These are phyloP conservation scores for Lotus japonicus DNA, from an alignment of 306 rosid genomes.

Conservation along the genomic window DNA sequence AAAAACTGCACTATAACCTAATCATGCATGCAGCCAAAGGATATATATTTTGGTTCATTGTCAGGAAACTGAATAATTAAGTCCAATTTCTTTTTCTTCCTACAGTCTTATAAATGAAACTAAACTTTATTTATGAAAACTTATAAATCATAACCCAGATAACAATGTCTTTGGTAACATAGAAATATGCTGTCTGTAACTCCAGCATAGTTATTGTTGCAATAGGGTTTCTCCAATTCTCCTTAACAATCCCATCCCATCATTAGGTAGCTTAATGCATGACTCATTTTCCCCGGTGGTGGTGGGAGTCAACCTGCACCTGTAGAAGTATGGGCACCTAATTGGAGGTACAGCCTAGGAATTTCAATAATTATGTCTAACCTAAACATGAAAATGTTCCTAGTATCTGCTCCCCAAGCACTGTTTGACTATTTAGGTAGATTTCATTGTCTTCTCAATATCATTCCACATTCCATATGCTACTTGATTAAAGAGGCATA, in stretches of 20 bases:
- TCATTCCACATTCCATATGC: neutral
- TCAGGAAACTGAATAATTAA: neutral
- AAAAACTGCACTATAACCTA: neutral
- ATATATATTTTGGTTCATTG: slow-evolving; percentile 1
- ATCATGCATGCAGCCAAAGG: neutral
- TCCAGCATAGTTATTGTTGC: slow-evolving; percentile 2
- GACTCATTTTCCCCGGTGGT: neutral
- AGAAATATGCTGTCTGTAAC: slow-evolving; percentile 27
- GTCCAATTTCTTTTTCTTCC: too few species aligned
- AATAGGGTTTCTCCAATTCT: slow-evolving; percentile 23
- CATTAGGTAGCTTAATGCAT: slow-evolving; percentile 34
- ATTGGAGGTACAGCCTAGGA: slow-evolving; percentile 1
- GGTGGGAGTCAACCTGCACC: slow-evolving; percentile 1
- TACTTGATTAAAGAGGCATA: neutral
- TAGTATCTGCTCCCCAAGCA: too few species aligned
- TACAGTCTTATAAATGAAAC: too few species aligned
- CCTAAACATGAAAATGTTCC: too few species aligned
- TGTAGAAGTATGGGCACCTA: slow-evolving; percentile 17
- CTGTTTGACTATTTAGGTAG: too few species aligned
- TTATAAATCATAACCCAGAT: neutral
- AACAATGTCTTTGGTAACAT: neutral
- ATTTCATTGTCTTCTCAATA: too few species aligned
- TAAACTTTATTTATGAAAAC: neutral
- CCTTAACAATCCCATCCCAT: slow-evolving; percentile 34
- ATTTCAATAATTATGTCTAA: neutral